Evolutionary conservation across 805 yeast species (phyloP).

Genomic region (Scheffersomyces stipitis): DNA sequence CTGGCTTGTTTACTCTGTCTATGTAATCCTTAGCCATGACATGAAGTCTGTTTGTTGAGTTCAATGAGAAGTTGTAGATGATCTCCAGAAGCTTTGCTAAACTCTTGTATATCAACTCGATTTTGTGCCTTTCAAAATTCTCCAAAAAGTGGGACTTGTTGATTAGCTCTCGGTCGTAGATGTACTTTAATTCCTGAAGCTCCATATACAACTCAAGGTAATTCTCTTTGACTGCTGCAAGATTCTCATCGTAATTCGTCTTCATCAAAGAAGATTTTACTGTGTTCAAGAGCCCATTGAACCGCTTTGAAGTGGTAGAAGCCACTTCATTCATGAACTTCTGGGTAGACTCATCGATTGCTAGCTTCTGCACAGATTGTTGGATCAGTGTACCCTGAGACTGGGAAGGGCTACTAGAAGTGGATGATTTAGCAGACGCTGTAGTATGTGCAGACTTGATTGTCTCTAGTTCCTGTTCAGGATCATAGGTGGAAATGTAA

Average conservation of each 20-base stretch:
- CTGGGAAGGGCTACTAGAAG: not conserved
- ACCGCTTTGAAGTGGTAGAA: slow-evolving; percentile 24
- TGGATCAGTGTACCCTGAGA: no score
- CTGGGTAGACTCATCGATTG: slow-evolving; percentile 4
- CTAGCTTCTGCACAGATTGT: slow-evolving; percentile 1
- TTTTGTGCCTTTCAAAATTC: slow-evolving; percentile 34
- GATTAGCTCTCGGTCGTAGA: slow-evolving; percentile 29
- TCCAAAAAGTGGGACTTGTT: slow-evolving; percentile 24
- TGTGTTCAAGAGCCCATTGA: slow-evolving; percentile 32
- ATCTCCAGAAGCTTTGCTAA: slow-evolving; percentile 35
- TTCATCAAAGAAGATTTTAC: slow-evolving; percentile 32
- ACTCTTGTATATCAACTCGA: slow-evolving; percentile 31
- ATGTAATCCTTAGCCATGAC: slow-evolving; percentile 22
- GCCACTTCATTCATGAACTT: slow-evolving; percentile 22
- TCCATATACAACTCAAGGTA: slow-evolving; percentile 36
- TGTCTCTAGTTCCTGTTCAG: not conserved
- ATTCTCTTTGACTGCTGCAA: slow-evolving; percentile 25
- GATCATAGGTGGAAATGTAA: slow-evolving; percentile 13
- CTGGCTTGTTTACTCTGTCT: slow-evolving; percentile 15
- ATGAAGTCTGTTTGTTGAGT: slow-evolving; percentile 24
- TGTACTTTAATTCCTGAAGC: slow-evolving; percentile 29
- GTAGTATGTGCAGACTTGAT: not conserved
- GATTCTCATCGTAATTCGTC: slow-evolving; percentile 26
- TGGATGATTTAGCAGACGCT: not conserved
- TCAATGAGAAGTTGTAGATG: slow-evolving; percentile 24